Evolutionary conservation across 2,329 filamentous ascomycete species (phyloP).

Genomic region (Diaporthe sp.): DNA sequence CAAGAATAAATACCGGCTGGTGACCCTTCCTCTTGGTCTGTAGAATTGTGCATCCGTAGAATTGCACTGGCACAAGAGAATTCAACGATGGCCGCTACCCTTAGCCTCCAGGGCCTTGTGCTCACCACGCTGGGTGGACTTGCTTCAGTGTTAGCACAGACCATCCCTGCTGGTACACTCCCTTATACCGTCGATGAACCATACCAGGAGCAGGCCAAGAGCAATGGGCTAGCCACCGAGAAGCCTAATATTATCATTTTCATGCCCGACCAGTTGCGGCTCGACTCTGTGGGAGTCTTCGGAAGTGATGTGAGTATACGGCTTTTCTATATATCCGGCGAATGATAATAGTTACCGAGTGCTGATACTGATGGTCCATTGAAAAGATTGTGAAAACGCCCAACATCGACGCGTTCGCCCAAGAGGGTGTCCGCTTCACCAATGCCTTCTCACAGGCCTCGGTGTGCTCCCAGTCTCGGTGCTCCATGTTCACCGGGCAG

Average conservation of each 20-base stretch:
- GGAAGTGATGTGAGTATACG: constrained; percentile 4
- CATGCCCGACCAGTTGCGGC: constrained; percentile 53
- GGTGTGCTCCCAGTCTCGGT: constrained; percentile 57
- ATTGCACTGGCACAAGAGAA: background rate
- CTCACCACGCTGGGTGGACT: background rate
- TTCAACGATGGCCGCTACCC: background rate
- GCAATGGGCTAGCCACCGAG: background rate
- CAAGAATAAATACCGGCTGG: background rate
- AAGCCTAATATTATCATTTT: constrained; percentile 14
- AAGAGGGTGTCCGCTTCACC: constrained; percentile 51
- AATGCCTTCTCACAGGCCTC: constrained; percentile 58
- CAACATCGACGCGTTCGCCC: constrained; percentile 54
- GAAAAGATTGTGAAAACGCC: constrained; percentile 46
- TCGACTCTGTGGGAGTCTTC: constrained; percentile 49
- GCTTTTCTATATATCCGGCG: background rate
- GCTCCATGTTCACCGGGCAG: constrained; percentile 57
- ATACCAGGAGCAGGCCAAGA: background rate
- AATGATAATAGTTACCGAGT: background rate
- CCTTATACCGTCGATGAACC: background rate
- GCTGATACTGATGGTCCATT: background rate
- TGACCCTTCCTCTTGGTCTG: background rate
- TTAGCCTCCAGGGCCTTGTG: background rate
- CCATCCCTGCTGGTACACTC: background rate
- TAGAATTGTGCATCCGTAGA: background rate
- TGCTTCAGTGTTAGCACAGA: background rate